Evolutionary conservation across 2,329 filamentous ascomycete species (phyloP).

Genomic region (Curvularia sp.): DNA sequence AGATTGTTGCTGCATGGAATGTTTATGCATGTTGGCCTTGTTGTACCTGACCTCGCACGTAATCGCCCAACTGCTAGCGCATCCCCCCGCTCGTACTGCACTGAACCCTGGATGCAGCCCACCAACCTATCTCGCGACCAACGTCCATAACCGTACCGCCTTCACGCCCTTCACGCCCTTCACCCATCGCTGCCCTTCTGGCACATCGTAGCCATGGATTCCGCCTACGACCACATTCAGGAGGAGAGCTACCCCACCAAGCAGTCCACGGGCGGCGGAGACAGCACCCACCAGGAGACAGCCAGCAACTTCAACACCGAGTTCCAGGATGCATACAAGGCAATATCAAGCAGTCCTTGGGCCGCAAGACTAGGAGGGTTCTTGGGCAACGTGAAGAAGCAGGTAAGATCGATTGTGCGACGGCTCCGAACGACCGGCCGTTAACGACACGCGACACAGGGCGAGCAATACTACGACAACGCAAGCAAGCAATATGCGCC

Average conservation of each 20-base stretch:
- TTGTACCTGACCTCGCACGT: slow-evolving; percentile 18
- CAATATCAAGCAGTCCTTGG: slow-evolving; percentile 91
- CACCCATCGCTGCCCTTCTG: slow-evolving; percentile 9
- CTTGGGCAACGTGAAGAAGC: slow-evolving; percentile 90
- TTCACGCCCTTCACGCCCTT: slow-evolving; percentile 9
- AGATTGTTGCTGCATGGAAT: not conserved
- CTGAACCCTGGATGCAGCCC: slow-evolving; percentile 20
- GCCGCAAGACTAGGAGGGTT: slow-evolving; percentile 86
- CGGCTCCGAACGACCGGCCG: not conserved
- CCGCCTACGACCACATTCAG: slow-evolving; percentile 95
- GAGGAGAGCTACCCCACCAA: slow-evolving; percentile 71
- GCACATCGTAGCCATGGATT: slow-evolving; percentile 71
- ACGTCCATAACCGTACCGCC: slow-evolving; percentile 17
- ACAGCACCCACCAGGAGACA: slow-evolving; percentile 46
- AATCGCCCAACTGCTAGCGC: slow-evolving; percentile 18
- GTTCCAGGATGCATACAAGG: slow-evolving; percentile 93
- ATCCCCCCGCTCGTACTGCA: slow-evolving; percentile 16
- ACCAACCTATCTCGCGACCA: slow-evolving; percentile 15
- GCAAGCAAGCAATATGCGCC: slow-evolving; percentile 81
- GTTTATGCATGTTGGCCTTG: slow-evolving; percentile 13
- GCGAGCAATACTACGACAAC: slow-evolving; percentile 86
- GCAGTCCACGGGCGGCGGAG: slow-evolving; percentile 58
- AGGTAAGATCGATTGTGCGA: slow-evolving; percentile 61
- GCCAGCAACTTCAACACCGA: slow-evolving; percentile 76
- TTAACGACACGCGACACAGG: slow-evolving; percentile 56